Evolutionary conservation across 306 rosid species (phyloP), one percentile per base, ranked within the genome.

Genomic region (Ochetophila trinervis): DNA sequence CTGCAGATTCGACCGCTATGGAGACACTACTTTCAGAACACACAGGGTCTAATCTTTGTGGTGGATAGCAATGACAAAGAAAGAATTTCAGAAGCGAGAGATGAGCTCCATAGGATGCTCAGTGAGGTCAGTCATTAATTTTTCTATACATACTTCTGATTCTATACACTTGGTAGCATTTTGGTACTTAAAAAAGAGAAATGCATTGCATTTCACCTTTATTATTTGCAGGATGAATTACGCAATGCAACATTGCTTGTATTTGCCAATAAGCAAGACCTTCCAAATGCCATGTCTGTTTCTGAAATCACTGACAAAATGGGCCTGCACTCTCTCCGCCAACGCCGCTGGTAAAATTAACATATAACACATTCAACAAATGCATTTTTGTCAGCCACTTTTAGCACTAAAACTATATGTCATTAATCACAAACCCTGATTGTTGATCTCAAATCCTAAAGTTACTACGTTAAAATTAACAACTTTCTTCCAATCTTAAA

Each of bases 21-120:
- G 98, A 91, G 98, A 78, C 96, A 87, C 70, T 90, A 87, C 65
- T 90, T 90, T 71, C 96, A 85, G 83, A 85, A 87, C 51, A 90
- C 95, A 30, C 96, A 87, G 52, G 96, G 96, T 18, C 89, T 90
- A 13, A 85, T 90, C 78, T 90, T 73, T 70, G 98, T 89, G 58
- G 85, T 89, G 62, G 96, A 91, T 51, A 91, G 92, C 71, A 91
- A 87, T 66, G 96, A 91, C 42, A 91, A 84, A 79, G 96, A 91
- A 32, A 82, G 96, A 71, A 32, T 91, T 70, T 77, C 75, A 37
- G 96, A 91, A 82, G 88, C 96, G 51, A 89, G 81, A 66, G 92
- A 84, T 62, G 89, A 86, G 82, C 87, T 84, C 67, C 98, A 89
- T 32, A 74, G 92, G 68, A 88, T 91, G 96, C 86, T 89, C 11